Base-by-base conservation (phyloP, 805 yeast species). In the Nakazawaea ishiwadae region DNA sequence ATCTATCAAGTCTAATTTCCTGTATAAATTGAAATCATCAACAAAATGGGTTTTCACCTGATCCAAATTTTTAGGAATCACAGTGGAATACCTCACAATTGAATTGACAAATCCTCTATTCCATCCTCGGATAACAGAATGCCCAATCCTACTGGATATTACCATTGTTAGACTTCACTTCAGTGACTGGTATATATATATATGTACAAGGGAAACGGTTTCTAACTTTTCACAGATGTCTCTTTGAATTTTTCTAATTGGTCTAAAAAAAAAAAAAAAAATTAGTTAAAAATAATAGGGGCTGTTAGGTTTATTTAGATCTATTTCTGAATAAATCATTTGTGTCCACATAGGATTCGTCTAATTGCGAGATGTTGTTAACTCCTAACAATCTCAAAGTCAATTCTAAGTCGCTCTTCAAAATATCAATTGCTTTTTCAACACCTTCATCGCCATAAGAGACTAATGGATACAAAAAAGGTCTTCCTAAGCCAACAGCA, bases 401-500 rank as follows among this genome's bases (percentile, higher is more conserved):
- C 62, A 79, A 73, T 39, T 69, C 63, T 63, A 83, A 68, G 52
- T 83, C 90, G 24, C 67, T 73, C 47, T 75, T 70, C 51, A 83
- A 60, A 4, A 81, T 66, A 50, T 77, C 79, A 43, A 82, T 73
- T 11, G 88, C 84, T 47, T 72, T 73, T 33, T 57, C 56, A 7
- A 83, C 89, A 26, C 95, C 95, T 5, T 67, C 79, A 50, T 77
- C 87, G 9, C 95, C 95, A 48, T 84, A 86, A 1, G 86, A 71
- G n/a, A 85, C 71, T 79, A 83, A 77, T 29, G 89, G 88, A 53
- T 81, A 84, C 26, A 84, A 56, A 58, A 84, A 80, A 2, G 90
- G 87, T 43, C 91, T 68, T 4, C 93, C 90, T 29, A 85, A 59
- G 1, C 93, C 93, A 3, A 76, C 79, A 14, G 54, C 60, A 5